Percentiles rank a stretch among this genome's conserved stretches.
Evolutionary conservation across 768 basidiomycete species (phyloP).

Genomic region (Mycena polygramma): DNA sequence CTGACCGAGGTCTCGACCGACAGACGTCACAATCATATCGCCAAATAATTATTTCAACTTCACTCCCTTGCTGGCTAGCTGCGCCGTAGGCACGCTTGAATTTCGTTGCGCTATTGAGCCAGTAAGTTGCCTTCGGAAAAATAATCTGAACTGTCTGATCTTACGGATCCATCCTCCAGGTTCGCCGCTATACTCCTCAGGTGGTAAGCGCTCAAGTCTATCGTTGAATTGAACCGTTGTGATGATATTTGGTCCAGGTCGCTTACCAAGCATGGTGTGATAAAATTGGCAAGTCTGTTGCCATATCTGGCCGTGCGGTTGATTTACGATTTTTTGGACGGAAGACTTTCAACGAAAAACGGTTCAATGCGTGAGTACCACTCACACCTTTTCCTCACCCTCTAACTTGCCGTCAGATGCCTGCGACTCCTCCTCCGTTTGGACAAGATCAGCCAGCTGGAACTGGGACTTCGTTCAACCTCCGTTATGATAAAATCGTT

Average conservation of each 20-base stretch:
- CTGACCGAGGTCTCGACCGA: not conserved
- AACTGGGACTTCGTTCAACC: constrained; percentile 59
- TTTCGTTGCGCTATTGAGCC: constrained; percentile 86
- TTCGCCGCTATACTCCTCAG: constrained; percentile 68
- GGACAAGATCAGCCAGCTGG: constrained; percentile 37
- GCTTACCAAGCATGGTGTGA: constrained; percentile 86
- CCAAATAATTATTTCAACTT: constrained; percentile 80
- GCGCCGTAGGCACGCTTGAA: constrained; percentile 88
- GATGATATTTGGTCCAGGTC: constrained; percentile 50
- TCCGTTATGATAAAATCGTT: constrained; percentile 85
- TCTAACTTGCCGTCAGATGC: constrained; percentile 58
- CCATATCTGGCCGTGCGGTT: not conserved
- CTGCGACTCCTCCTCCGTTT: constrained; percentile 65
- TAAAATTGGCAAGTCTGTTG: constrained; percentile 62
- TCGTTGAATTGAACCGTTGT: not conserved
- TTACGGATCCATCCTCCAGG: constrained; percentile 47
- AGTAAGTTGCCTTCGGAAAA: constrained; percentile 55
- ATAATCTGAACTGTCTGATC: not conserved
- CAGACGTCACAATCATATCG: constrained; percentile 77
- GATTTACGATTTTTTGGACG: constrained; percentile 10
- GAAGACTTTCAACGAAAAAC: constrained; percentile 72
- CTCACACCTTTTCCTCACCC: not conserved
- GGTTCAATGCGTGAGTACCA: constrained; percentile 67
- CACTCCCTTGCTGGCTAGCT: constrained; percentile 74
- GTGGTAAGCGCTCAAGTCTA: constrained; percentile 54